These are phyloP conservation scores for Gamsiella multidivaricata DNA, from an alignment of 192 early-diverging fungal genomes.

Conservation along the genomic window DNA sequence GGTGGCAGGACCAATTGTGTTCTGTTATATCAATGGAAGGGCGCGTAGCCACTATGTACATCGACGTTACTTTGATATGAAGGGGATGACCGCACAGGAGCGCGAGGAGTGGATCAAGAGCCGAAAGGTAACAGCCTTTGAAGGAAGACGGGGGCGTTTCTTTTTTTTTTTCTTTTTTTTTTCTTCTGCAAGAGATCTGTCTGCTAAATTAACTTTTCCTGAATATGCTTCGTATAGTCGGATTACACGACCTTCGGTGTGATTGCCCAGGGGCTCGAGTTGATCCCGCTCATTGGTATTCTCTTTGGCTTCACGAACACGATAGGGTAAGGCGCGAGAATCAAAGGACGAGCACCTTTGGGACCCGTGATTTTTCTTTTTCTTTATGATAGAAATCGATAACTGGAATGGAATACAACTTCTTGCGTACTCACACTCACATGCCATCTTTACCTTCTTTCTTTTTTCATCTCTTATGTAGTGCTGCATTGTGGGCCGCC, in stretches of 20 bases:
- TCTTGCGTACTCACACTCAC: neutral
- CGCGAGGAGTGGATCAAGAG: slow-evolving; percentile 50
- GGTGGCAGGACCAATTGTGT: slow-evolving; percentile 51
- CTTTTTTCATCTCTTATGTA: slow-evolving; percentile 5
- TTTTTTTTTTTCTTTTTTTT: neutral
- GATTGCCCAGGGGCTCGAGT: slow-evolving; percentile 58
- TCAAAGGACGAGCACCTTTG: neutral
- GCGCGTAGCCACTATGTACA: slow-evolving; percentile 53
- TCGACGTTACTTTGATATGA: slow-evolving; percentile 58
- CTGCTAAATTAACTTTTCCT: neutral
- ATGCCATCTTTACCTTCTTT: neutral
- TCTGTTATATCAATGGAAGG: slow-evolving; percentile 56
- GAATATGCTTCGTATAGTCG: neutral
- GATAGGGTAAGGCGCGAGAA: slow-evolving; percentile 53
- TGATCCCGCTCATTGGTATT: slow-evolving; percentile 59
- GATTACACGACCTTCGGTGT: slow-evolving; percentile 59
- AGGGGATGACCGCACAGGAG: slow-evolving; percentile 47
- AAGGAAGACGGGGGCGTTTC: neutral
- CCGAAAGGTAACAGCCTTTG: slow-evolving; percentile 13
- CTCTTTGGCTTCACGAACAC: slow-evolving; percentile 62
- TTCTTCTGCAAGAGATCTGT: neutral
- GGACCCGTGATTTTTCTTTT: too few relatives aligned
- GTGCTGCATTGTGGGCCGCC: slow-evolving; percentile 48
- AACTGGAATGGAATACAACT: neutral
- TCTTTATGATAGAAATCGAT: neutral